Evolutionary conservation across 1,284 basidiomycete genomes (phyloP), one percentile per base, ranked within the genome.

Genomic region (Taiwanofungus camphoratus): DNA sequence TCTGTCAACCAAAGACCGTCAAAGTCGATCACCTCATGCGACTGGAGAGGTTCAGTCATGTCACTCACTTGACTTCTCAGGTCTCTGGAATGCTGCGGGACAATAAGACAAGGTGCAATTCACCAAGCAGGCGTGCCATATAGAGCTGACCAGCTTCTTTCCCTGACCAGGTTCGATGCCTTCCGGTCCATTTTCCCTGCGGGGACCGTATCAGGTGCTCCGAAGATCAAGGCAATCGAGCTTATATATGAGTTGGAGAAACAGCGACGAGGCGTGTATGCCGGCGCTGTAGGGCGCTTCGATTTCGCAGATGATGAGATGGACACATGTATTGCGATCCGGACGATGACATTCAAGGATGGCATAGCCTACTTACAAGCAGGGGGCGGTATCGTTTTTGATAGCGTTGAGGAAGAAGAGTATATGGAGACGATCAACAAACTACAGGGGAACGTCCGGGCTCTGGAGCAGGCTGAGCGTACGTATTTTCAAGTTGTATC

Each of bases 181-280:
- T 96, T 99, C 73, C 83, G 96, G 18, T 98, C 94, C 34, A 99
- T 99, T 56, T 99, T 99, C 73, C 96, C 96, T 0, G 95, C 96
- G 4, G 96, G 96, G 1, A 99, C 96, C 2, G 95, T 99, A n/a
- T 96, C 92, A 0, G 96, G 96, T 12, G 96, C 96, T 22, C 96
- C 96, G 1, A 99, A 99, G 68, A 93, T 99, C 66, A 95, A 96
- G 62, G 96, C 96, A 1, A 92, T 99, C 54, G 92, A 99, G 63
- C 82, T 99, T 26, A 73, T 99, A 30, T 84, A 83, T 11, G 82
- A 82, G 15, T 69, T 98, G 35, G 96, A 99, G 63, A 74, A 85
- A 59, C 92, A 98, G 64, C 80, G 84, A 37, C 77, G 96, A 27
- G 95, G 95, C 19, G 87, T 98, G 5, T 99, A 99, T 57, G 96